A percentile compares a stretch with the other conserved stretches of the same genome.
phyloP scores from a whole-genome alignment of 164 flowering plant genomes.

The Magnolia sinica region DNA sequence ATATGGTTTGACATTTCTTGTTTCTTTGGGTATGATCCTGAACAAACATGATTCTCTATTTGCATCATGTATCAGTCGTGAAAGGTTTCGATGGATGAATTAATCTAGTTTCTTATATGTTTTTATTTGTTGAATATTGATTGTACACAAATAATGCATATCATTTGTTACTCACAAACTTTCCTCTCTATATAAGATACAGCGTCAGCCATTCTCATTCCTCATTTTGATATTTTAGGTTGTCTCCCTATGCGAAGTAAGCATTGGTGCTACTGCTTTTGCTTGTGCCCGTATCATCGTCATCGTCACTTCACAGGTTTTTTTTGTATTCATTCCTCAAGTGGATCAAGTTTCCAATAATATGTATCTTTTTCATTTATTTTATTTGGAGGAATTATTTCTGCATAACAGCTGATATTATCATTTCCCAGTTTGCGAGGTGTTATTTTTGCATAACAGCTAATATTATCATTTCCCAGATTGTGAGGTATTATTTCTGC shows the following conservation, averaged over 20 bases:
- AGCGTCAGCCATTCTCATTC: background rate
- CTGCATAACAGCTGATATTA: background rate
- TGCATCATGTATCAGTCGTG: no score
- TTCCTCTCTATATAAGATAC: background rate
- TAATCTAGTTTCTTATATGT: background rate
- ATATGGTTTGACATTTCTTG: background rate
- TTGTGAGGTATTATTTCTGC: background rate
- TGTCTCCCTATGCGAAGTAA: conserved; percentile 43
- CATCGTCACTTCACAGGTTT: conserved; percentile 69
- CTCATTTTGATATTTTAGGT: conserved; percentile 35
- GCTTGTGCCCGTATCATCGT: conserved; percentile 70
- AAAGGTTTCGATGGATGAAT: background rate
- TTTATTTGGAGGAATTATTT: background rate
- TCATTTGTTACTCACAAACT: background rate
- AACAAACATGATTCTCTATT: background rate
- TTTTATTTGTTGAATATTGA: no score
- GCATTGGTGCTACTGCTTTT: conserved; percentile 40
- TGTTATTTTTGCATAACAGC: background rate
- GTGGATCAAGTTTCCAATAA: background rate
- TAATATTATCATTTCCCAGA: background rate
- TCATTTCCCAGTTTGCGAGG: background rate
- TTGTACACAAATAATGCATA: no score
- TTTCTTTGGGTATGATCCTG: background rate
- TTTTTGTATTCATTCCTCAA: background rate
- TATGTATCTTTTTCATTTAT: background rate